Evolutionary conservation across 257 asterid species (phyloP).

Genomic region (Solanum peruvianum): DNA sequence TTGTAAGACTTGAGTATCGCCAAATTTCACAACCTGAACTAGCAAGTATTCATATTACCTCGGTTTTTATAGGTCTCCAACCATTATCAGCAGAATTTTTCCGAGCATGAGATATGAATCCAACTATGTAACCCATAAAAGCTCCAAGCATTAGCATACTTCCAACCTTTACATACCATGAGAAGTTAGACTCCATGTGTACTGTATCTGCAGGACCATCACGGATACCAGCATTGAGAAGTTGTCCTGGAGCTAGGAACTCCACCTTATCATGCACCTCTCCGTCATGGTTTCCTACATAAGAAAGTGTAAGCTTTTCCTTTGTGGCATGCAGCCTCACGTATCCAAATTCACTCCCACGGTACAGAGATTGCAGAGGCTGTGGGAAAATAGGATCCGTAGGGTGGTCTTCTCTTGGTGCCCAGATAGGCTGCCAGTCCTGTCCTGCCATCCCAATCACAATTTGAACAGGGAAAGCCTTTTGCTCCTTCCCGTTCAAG

Average conservation of each 20-base stretch:
- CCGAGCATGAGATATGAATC: conserved; percentile 36
- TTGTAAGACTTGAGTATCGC: neutral
- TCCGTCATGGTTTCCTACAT: conserved; percentile 84
- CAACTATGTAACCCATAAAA: conserved; percentile 55
- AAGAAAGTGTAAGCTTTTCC: conserved; percentile 59
- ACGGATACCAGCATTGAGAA: conserved; percentile 23
- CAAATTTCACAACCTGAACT: neutral
- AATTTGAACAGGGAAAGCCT: conserved; percentile 53
- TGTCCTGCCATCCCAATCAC: conserved; percentile 97
- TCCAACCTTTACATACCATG: conserved; percentile 47
- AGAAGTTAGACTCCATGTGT: conserved; percentile 7
- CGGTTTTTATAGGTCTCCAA: conserved; percentile 67
- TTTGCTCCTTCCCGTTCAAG: conserved; percentile 19
- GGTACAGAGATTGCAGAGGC: conserved; percentile 57
- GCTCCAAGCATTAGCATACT: conserved; percentile 61
- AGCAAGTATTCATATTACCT: conserved; percentile 15
- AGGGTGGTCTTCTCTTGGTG: conserved; percentile 56
- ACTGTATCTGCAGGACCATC: neutral
- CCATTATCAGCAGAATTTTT: conserved; percentile 17
- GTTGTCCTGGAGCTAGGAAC: conserved; percentile 70
- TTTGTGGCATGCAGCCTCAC: conserved; percentile 49
- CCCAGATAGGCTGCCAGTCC: conserved; percentile 92
- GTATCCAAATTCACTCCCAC: conserved; percentile 84
- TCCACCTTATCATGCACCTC: conserved; percentile 80
- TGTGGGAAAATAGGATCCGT: conserved; percentile 66